phyloP scores from a whole-genome alignment of 768 basidiomycete species.

The Boletus edulis region DNA sequence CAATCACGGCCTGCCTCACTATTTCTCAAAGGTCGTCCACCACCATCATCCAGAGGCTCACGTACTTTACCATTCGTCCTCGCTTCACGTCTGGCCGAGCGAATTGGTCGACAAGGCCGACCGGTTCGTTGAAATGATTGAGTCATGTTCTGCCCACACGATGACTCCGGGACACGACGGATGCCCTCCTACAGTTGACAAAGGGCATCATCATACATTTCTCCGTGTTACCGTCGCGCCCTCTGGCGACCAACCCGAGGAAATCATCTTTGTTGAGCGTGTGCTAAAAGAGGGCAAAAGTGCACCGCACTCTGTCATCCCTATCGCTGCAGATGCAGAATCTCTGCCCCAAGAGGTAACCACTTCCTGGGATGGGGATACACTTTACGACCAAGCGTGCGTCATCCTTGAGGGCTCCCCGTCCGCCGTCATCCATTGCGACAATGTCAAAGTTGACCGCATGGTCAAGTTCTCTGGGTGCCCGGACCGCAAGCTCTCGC shows the following conservation, averaged over 20 bases:
- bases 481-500: slow-evolving; percentile 5
- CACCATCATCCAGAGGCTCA: background rate
- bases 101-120: background rate
- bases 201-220: slow-evolving; percentile 6
- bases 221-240: slow-evolving; percentile 8
- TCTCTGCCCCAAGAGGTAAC: background rate
- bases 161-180: background rate
- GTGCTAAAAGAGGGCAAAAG: background rate
- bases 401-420: slow-evolving; percentile 6
- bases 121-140: slow-evolving; percentile 8
- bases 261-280: slow-evolving; percentile 10
- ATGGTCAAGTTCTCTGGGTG: background rate
- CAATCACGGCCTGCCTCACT: background rate
- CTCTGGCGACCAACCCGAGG: background rate
- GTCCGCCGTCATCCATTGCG: background rate
- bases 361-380: background rate
- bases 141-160: slow-evolving; percentile 7
- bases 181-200: background rate
- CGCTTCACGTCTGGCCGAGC: slow-evolving; percentile 11
- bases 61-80: slow-evolving; percentile 5
- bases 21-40: slow-evolving; percentile 10
- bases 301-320: slow-evolving; percentile 5
- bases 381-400: slow-evolving; percentile 12
- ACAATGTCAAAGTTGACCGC: slow-evolving; percentile 3
- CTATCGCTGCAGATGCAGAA: background rate